Base-by-base conservation (phyloP, 179 eudicot genomes). In the Nepenthes alata region DNA sequence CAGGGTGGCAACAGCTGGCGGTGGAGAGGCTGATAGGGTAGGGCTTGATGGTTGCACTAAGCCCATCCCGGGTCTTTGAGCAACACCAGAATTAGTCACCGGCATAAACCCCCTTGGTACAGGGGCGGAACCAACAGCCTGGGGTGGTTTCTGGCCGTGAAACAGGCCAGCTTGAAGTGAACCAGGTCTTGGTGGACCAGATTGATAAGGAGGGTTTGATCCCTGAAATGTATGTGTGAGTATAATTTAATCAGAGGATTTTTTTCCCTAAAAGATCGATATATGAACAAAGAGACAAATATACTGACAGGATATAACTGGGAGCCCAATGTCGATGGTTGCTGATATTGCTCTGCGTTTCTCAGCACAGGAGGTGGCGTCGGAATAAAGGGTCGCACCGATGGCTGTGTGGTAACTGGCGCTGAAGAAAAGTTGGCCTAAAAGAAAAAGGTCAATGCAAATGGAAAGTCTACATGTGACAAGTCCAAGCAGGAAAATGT, bases 271-370 rank as follows among this genome's bases (percentile, higher is more conserved):
- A 14, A 37, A 52, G 10, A 63, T 61, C 61, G 51, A 35, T 8
- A 15, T 64, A 37, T 9, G 37, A 48, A 6, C 16, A 15, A 37
- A 3, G 35, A n/a, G 11, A 55, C 16, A 14, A 34, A 57, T 12
- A 57, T 53, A 74, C 88, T 70, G 74, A 89, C 97, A 35, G 86
- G 69, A 77, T 84, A 85, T 50, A 93, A 78, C 73, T 89, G 98
- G 72, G 97, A 85, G 60, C 85, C 95, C 82, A 93, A 68, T 54
- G 95, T 80, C 34, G 66, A 34, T 36, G 91, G 78, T 69, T 85
- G 96, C 69, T 93, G 98, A 76, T 85, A 93, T 60, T 87, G 88
- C 71, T 89, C 94, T 59, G 74, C 83, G 69, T 89, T 93, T 75
- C 71, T 85, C 74, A 93, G 66, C 57, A 66, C 67, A 35, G 87